Percentiles rank a stretch among this genome's conserved stretches.
Conservation (phyloP, 2,329 filamentous ascomycete species). For the Dactylellina sp. region DNA sequence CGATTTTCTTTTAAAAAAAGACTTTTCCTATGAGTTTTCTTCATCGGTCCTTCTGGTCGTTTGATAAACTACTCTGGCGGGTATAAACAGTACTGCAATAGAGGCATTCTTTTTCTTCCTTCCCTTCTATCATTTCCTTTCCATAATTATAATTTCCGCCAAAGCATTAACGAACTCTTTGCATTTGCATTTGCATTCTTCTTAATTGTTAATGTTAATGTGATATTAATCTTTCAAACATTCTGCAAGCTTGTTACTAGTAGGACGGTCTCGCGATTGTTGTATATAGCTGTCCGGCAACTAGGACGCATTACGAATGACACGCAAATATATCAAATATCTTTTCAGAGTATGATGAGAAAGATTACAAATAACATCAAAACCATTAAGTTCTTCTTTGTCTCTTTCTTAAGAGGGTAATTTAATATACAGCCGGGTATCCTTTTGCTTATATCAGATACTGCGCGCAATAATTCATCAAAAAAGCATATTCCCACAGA, state of each 20-base stretch:
- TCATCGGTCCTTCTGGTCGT: constrained; percentile 1
- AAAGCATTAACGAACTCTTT: background rate
- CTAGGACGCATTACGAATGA: background rate
- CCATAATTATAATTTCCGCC: background rate
- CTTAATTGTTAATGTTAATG: constrained; percentile 16
- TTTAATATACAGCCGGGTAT: constrained; percentile 1
- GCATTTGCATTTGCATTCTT: background rate
- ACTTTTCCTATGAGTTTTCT: background rate
- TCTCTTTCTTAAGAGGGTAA: background rate
- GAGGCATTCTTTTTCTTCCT: constrained; percentile 4
- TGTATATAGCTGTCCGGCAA: constrained; percentile 1
- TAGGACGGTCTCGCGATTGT: constrained; percentile 5
- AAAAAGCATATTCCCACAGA: background rate
- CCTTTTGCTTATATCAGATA: constrained; percentile 2
- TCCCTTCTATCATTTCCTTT: background rate
- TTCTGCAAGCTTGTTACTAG: background rate
- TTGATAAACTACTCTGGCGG: background rate
- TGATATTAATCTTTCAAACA: constrained; percentile 4
- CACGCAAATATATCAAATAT: background rate
- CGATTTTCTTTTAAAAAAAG: background rate
- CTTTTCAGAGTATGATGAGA: no score
- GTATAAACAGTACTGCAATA: constrained; percentile 12
- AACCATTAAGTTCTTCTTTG: background rate
- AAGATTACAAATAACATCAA: no score
- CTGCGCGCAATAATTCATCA: background rate